Evolutionary conservation across 805 yeast species (phyloP), one percentile per base, ranked within the genome.

Genomic region (Saccharomycopsis sp.): DNA sequence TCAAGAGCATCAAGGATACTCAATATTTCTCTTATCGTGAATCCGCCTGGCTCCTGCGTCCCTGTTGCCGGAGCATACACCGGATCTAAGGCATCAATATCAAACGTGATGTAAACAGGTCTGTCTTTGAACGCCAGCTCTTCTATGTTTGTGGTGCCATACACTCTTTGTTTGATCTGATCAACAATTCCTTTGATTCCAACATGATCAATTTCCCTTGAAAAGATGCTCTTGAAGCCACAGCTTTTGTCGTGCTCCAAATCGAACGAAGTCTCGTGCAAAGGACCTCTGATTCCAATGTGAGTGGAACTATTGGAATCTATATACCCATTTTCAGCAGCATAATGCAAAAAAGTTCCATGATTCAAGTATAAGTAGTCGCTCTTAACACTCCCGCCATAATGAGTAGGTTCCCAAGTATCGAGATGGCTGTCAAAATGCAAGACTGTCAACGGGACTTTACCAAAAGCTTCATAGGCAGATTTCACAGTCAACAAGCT

Each of bases 381-480:
- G 7, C 83, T 18, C 4, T 29, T 70, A 20, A 82, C 66, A 1
- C 79, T 84, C 0, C 89, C 89, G 1, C 87, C 87, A 20, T 83
- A 68, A 2, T 75, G 76, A 50, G 71, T 66, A 1, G 89, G 89
- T 62, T 78, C 77, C 85, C 87, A 84, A 2, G 87, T 82, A 69
- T 84, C 89, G 24, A 84, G 75, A 67, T 84, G 89, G 29, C 85
- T 76, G 66, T 84, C 89, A 62, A 84, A 84, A 66, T 84, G 87
- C 16, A 82, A 67, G n/a, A 82, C 82, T 3, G 80, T 75, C 5
- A 82, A 56, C 24, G 54, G 55, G 9, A 29, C 37, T 40, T 72
- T 71, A 0, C 79, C 81, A 58, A 67, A 73, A 29, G 73, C 70
- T 63, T 81, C 85, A 61, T 71, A 78, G 1, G 80, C 81, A 12